A percentile compares a stretch with the other conserved stretches of the same genome.
Conservation (phyloP, 352 stramenopile genomes). For the Globisporangium alternatum region DNA sequence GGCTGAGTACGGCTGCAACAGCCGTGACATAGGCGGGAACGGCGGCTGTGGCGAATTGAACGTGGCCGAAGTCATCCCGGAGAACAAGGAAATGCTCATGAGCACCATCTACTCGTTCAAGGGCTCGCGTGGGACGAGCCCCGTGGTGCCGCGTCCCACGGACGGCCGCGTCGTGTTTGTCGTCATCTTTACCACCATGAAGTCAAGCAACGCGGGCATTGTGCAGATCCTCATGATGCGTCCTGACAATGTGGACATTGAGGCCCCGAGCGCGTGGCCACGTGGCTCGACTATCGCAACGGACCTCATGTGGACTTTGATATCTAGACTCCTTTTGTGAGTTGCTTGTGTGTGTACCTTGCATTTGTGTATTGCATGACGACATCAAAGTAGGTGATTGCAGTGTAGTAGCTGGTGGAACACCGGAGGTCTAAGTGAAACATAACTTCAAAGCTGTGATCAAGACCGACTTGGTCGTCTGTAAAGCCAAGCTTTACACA, state of each 20-base stretch:
- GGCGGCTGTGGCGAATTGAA: conserved; percentile 54
- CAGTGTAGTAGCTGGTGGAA: too few relatives aligned
- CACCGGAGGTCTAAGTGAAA: too few relatives aligned
- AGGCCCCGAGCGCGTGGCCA: conserved; percentile 15
- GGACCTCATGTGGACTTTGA: conserved; percentile 16
- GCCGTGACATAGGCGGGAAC: conserved; percentile 38
- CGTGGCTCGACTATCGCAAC: conserved; percentile 30
- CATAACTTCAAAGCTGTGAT: too few relatives aligned
- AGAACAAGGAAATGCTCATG: conserved; percentile 24
- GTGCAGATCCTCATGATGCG: conserved; percentile 30
- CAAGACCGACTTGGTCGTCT: too few relatives aligned
- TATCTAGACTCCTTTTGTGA: background rate
- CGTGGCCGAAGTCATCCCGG: conserved; percentile 35
- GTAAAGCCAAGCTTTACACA: too few relatives aligned
- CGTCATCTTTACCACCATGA: conserved; percentile 27
- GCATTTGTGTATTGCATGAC: background rate
- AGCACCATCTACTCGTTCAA: conserved; percentile 55
- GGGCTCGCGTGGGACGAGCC: conserved; percentile 29
- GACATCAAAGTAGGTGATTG: background rate
- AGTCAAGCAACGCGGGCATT: conserved; percentile 12
- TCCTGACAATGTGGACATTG: conserved; percentile 25
- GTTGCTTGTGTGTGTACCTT: background rate
- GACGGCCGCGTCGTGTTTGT: conserved; percentile 31
- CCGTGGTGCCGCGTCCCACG: conserved; percentile 24
- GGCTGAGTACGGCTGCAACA: conserved; percentile 53